These are phyloP conservation scores for Nyctanthes arbortristis DNA, from an alignment of 257 asterid genomes.

Conservation along the genomic window DNA sequence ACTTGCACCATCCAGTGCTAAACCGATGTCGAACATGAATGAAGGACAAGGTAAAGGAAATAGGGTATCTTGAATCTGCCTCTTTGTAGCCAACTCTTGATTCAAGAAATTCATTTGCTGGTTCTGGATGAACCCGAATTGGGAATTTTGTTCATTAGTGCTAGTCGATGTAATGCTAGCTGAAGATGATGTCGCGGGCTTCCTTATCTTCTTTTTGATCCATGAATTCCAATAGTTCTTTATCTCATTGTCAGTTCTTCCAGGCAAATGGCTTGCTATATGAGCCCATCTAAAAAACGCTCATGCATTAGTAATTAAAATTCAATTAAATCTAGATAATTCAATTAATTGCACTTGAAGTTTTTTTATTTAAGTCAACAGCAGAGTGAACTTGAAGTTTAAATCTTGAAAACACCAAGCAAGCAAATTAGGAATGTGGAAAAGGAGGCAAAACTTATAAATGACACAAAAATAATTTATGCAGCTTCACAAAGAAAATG, in stretches of 20 bases:
- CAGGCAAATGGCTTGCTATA: conserved; percentile 92
- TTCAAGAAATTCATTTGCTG: conserved; percentile 39
- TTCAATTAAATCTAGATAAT: not conserved
- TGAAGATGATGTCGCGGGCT: conserved; percentile 39
- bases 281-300: conserved; percentile 80
- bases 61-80: conserved; percentile 36
- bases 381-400: conserved; percentile 6
- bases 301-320: not conserved
- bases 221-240: conserved; percentile 96
- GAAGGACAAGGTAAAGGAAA: conserved; percentile 49
- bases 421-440: conserved; percentile 14
- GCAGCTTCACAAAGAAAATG: conserved; percentile 12
- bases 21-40: conserved; percentile 58
- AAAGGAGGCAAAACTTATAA: conserved; percentile 27
- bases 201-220: conserved; percentile 82
- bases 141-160: conserved; percentile 30
- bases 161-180: conserved; percentile 20
- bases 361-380: not conserved
- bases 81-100: conserved; percentile 43
- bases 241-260: conserved; percentile 90
- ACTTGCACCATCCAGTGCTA: conserved; percentile 25
- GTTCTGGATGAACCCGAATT: conserved; percentile 34
- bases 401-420: not conserved
- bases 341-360: not conserved
- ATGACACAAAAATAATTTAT: conserved; percentile 20